Evolutionary conservation across 164 flowering plant genomes (phyloP), one percentile per base, ranked within the genome.

Genomic region (Aristolochia californica): DNA sequence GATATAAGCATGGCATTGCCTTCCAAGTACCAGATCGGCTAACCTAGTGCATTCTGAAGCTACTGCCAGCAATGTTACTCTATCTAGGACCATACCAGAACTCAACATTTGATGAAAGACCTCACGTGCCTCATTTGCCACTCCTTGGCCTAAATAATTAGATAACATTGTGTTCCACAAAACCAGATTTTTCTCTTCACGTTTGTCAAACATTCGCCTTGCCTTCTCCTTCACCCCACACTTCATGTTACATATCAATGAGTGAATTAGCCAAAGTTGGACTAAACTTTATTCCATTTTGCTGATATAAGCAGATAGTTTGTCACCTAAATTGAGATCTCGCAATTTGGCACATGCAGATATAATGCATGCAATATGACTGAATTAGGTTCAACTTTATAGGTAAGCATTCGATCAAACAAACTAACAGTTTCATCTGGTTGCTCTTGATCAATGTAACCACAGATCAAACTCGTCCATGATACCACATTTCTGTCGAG

Each of bases 161-260:
- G 89, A 79, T 68, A 81, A 45, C 24, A 81, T 25, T 2, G 83
- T 77, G 53, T 84, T 84, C 66, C 68, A 80, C 9, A 81, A 57
- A 58, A 78, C 81, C 72, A 80, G 59, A 63, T 71, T 69, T 53
- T 26, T 78, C 47, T 73, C 79, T 2, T 2, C 60, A 49, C 75
- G 72, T 45, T 75, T 77, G n/a, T 72, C 69, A 60, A 78, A 80
- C 17, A 84, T 61, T 59, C 14, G 66, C 52, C 51, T 73, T 16
- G 83, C 87, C 21, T 45, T 54, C 24, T 72, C 80, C 34, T 23
- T 45, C 1, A 61, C 67, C 15, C 81, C 80, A 64, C 87, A 84
- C 57, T 82, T 84, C 81, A 77, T 76, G 65, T 74, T n/a, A 79
- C 87, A 84, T 80, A 45, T 84, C 87, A 12, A 80, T 78, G 44